Percentiles rank a stretch among this genome's conserved stretches.
Evolutionary conservation across 257 asterid genomes (phyloP).

Genomic region (Thymus quinquecostatus): DNA sequence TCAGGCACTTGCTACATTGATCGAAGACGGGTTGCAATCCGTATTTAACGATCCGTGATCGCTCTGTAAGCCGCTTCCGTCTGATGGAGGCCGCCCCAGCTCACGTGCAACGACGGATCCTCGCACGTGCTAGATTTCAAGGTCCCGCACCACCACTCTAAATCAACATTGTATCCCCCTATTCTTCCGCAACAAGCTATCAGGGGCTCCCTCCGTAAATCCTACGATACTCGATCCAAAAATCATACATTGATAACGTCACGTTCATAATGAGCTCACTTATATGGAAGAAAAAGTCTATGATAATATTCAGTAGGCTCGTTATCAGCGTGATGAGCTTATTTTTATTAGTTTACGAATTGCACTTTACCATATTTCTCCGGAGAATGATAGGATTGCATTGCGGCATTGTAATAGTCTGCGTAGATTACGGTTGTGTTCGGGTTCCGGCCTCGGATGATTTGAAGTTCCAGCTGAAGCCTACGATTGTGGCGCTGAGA

Average conservation of each 20-base stretch:
- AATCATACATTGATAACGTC: no score
- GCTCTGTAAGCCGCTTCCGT: slow-evolving; percentile 46
- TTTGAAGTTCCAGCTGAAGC: no score
- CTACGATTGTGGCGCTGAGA: no score
- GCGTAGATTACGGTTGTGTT: slow-evolving; percentile 46
- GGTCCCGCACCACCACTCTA: neutral
- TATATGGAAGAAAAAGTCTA: no score
- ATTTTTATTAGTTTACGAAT: no score
- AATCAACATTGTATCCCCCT: slow-evolving; percentile 32
- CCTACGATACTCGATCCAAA: slow-evolving; percentile 10
- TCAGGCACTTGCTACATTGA: no score
- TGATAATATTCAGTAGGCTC: no score
- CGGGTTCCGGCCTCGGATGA: slow-evolving; percentile 32
- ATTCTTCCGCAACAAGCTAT: slow-evolving; percentile 51
- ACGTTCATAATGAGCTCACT: no score
- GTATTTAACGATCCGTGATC: slow-evolving; percentile 33
- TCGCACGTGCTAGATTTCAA: slow-evolving; percentile 6
- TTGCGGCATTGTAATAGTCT: slow-evolving; percentile 52
- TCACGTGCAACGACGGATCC: slow-evolving; percentile 35
- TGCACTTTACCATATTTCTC: slow-evolving; percentile 25
- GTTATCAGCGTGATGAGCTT: no score
- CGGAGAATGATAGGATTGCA: slow-evolving; percentile 37
- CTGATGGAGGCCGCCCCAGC: slow-evolving; percentile 50
- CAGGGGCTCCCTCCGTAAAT: slow-evolving; percentile 16
- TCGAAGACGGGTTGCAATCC: neutral